A percentile compares a stretch with the other conserved stretches of the same genome.
These are phyloP conservation scores for Cladosporium sp. DNA, from an alignment of 2,329 filamentous ascomycete genomes.

Conservation along the genomic window DNA sequence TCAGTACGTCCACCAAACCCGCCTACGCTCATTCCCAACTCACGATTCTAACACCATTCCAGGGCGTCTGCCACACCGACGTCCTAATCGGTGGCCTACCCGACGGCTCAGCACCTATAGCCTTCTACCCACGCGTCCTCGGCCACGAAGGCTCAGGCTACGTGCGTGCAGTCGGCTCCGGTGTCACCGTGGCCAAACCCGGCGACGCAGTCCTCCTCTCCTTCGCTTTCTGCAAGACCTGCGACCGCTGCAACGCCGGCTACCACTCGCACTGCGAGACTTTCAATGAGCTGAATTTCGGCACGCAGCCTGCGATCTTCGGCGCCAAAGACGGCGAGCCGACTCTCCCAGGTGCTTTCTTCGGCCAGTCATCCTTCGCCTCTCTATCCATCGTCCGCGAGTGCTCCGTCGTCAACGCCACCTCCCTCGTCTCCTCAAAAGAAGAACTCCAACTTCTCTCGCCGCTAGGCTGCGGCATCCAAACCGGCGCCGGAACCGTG, in stretches of 20 bases:
- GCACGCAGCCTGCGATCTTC: constrained; percentile 24
- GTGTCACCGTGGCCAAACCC: constrained; percentile 38
- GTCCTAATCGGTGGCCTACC: constrained; percentile 42
- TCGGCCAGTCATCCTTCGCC: constrained; percentile 47
- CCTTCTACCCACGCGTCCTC: constrained; percentile 46
- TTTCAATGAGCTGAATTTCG: constrained; percentile 48
- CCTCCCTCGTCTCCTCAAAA: constrained; percentile 33
- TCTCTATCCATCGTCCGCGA: constrained; percentile 37
- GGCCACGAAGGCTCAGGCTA: constrained; percentile 54
- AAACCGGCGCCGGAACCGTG: constrained; percentile 43
- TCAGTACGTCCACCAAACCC: constrained; percentile 16
- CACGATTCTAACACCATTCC: not conserved
- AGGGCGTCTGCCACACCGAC: constrained; percentile 55
- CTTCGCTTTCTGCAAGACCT: constrained; percentile 45
- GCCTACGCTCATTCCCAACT: constrained; percentile 10
- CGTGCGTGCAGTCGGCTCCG: constrained; percentile 42
- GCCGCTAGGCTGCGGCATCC: constrained; percentile 45
- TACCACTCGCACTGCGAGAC: constrained; percentile 46
- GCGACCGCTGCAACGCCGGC: constrained; percentile 45
- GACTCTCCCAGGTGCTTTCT: constrained; percentile 41
- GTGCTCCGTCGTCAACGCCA: constrained; percentile 41
- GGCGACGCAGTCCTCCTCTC: constrained; percentile 48
- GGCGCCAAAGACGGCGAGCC: constrained; percentile 15
- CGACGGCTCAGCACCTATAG: constrained; percentile 30
- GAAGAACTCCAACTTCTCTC: constrained; percentile 41